Base-by-base conservation (phyloP, 805 yeast species). In the Myxozyma monticola region DNA sequence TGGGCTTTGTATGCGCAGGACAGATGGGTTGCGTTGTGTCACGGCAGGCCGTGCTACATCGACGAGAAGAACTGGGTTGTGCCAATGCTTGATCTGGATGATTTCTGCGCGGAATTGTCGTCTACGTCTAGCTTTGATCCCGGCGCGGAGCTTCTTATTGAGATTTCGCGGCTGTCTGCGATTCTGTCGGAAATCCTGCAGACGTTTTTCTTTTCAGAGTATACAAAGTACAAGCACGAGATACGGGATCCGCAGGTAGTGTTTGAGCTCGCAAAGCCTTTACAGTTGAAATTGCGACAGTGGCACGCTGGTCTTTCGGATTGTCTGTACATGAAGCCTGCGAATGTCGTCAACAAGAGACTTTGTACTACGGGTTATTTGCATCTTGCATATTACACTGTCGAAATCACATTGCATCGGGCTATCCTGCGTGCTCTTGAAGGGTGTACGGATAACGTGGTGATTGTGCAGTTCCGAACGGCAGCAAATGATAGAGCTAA, bases 1-100 rank as follows among this genome's bases (percentile, higher is more conserved):
- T 62, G 65, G 65, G 65, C 65, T 5, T 48, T 62, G 1, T 62
- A 56, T 38, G 56, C 60, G 15, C 63, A 60, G 36, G 65, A 62
- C 34, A 42, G 57, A 5, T 62, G 64, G 65, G 56, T 52, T 12
- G 54, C 63, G 18, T 54, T 56, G 10, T 58, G 60, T 33, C 58
- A 57, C 15, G 62, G 63, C 6, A 47, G 62, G 14, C 64, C 63
- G 9, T 50, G 60, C 20, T 59, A 48, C 26, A 60, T 61, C 21
- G 57, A 59, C 26, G 60, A 59, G 37, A 48, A 57, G 38, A 61
- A 61, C 44, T 61, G 63, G 63, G 52, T 56, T 9, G 64, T 61
- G 10, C 56, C 57, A 2, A 46, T 51, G 58, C 61, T 61, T 5
- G 60, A 57, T 25, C 24, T 45, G 20, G 62, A 57, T 36, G 65